Base-by-base conservation (phyloP, 331 rosid species). In the Pyracantha coccinea region DNA sequence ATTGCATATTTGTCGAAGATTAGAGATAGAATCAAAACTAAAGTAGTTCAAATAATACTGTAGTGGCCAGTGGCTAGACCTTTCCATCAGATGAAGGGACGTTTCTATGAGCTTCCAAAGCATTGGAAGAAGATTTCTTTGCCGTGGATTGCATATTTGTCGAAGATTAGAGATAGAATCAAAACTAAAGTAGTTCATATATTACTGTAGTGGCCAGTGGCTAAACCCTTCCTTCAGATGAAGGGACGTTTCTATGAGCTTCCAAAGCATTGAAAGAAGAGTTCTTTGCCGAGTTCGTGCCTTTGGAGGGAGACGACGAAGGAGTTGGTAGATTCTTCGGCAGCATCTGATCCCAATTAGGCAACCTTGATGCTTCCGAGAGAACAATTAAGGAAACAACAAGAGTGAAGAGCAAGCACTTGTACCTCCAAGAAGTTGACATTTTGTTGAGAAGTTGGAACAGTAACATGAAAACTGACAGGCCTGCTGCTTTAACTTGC, bases 251-350 rank as follows among this genome's bases (percentile, higher is more conserved):
- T 45, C 70, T 67, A 72, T 78, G 61, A 15, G 83, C 74, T 73
- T 83, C 67, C 23, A 71, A 52, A 20, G 87, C 58, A 29, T 86
- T 50, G 24, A 84, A 81, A 60, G 91, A 85, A 6, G 88, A 77
- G 0, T 72, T 33, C 9, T 83, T 32, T 11, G 80, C 82, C 5
- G 88, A 85, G 71, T 89, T 89, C 0, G 97, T 88, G 81, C 98
- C 97, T 87, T 72, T 81, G 14, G 95, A 93, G 10, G 98, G 98
- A 21, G 98, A 82, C 9, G 98, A 93, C 23, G 92, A 77, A 76
- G 92, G 95, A 74, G 90, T 75, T 20, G 94, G 96, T 6, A 89
- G 89, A 91, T 88, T 91, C 94, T 93, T 93, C 1, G 97, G 98
- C 79, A 93, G 84, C 98, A 91, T 93, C 65, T 91, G 97, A 27